phyloP scores from a whole-genome alignment of 2,329 filamentous ascomycete genomes.

The Venturia pyrina region DNA sequence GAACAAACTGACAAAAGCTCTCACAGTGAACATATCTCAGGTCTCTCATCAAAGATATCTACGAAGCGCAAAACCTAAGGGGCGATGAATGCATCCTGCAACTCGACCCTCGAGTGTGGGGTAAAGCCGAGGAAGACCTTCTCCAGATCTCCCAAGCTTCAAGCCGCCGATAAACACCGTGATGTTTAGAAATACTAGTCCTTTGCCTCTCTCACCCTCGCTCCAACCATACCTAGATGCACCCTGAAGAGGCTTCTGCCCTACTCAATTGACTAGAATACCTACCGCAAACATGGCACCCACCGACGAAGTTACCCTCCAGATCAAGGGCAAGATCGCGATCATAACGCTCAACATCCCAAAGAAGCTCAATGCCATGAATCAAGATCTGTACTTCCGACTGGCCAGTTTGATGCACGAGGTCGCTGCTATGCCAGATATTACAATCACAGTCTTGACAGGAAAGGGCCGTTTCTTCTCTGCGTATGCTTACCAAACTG shows the following conservation, averaged over 20 bases:
- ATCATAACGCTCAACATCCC: constrained; percentile 79
- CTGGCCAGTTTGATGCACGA: constrained; percentile 65
- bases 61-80: neutral
- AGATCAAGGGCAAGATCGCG: constrained; percentile 61
- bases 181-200: neutral
- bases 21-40: too few species aligned
- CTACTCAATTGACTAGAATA: neutral
- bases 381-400: constrained; percentile 62
- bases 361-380: constrained; percentile 79
- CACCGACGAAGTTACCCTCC: constrained; percentile 38
- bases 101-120: neutral
- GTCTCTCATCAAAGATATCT: neutral
- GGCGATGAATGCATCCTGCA: too few species aligned
- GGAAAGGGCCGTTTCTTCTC: constrained; percentile 78
- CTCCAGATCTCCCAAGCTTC: neutral
- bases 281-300: neutral
- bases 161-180: constrained; percentile 1
- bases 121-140: neutral
- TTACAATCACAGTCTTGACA: constrained; percentile 75
- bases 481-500: constrained; percentile 45
- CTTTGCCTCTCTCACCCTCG: neutral
- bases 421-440: constrained; percentile 66
- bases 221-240: neutral
- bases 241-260: neutral
- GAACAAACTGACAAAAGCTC: too few species aligned